Conservation (phyloP, 2,329 filamentous ascomycete genomes). For the Fusarium penzigii region DNA sequence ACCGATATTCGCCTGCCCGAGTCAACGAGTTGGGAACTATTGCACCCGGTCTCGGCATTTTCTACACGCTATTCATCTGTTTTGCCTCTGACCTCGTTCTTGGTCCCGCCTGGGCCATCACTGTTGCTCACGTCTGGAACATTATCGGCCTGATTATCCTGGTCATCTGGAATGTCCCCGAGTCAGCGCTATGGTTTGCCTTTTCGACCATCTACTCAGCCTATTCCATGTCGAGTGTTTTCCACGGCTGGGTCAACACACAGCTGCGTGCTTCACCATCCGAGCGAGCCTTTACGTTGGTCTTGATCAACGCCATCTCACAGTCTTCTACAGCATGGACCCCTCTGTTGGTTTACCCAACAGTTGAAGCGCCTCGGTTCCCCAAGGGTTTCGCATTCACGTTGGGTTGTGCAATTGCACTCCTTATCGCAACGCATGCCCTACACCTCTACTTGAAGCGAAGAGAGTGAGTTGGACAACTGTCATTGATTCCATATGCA, state of each 20-base stretch:
- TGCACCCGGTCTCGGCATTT: slow-evolving; percentile 55
- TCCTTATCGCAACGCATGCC: background rate
- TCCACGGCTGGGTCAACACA: slow-evolving; percentile 59
- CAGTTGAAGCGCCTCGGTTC: slow-evolving; percentile 42
- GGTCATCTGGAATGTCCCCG: slow-evolving; percentile 56
- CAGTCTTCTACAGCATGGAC: slow-evolving; percentile 59
- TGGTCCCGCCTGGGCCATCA: slow-evolving; percentile 57
- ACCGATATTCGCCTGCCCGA: slow-evolving; percentile 45
- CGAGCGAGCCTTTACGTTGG: slow-evolving; percentile 50
- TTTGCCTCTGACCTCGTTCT: slow-evolving; percentile 56
- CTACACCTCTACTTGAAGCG: background rate
- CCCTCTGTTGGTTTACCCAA: slow-evolving; percentile 50
- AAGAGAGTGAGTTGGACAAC: background rate
- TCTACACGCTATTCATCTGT: slow-evolving; percentile 54
- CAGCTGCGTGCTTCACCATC: slow-evolving; percentile 46
- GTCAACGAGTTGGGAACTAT: slow-evolving; percentile 55
- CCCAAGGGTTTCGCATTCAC: slow-evolving; percentile 42
- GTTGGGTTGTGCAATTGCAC: slow-evolving; percentile 17
- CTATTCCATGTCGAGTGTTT: slow-evolving; percentile 53
- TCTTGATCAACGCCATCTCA: slow-evolving; percentile 51
- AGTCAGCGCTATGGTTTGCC: slow-evolving; percentile 33
- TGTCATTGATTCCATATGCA: background rate
- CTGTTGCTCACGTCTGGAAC: slow-evolving; percentile 51
- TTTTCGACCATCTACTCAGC: slow-evolving; percentile 50
- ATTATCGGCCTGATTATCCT: slow-evolving; percentile 55